Base-by-base conservation (phyloP, 805 yeast species). In the Kazachstania africana region DNA sequence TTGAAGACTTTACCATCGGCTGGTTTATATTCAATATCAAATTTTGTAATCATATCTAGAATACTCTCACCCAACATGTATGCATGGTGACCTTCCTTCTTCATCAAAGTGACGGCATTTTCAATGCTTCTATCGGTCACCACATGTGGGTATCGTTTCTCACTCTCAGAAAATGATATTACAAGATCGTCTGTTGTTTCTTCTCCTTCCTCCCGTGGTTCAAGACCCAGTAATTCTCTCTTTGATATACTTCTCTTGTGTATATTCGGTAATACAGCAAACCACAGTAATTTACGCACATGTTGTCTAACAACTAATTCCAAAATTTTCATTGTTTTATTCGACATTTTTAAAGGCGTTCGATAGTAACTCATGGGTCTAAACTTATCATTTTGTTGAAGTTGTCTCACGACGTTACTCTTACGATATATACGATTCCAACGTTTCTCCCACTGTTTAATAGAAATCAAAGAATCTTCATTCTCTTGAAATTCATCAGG, bases 341-440 rank as follows among this genome's bases (percentile, higher is more conserved):
- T 3, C 16, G 16, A 17, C 5, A 28, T 6, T 32, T 16, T 16
- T 12, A 26, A 16, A 2, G 10, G 12, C 4, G 25, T 24, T n/a
- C n/a, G n/a, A n/a, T n/a, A n/a, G n/a, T n/a, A n/a, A n/a, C n/a
- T n/a, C n/a, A n/a, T n/a, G n/a, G n/a, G n/a, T n/a, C n/a, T n/a
- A n/a, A n/a, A n/a, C 15, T 15, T 14, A 14, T 26, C 22, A 21
- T 12, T 13, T 23, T 17, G 14, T 9, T 28, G 18, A 21, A 19
- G 10, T 16, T 28, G 28, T 26, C 43, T 53, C 22, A 34, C 38
- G 9, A 48, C 28, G 3, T 41, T 32, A 14, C 43, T 42, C 28
- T 39, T 39, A 5, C 53, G 36, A 31, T 54, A 54, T 3, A 53
- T 32, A 2, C 41, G 33, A 3, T 21, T 24, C 59, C 59, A 54